Evolutionary conservation across 2,329 filamentous ascomycete species (phyloP).

Genomic region (Penicillium sp.): DNA sequence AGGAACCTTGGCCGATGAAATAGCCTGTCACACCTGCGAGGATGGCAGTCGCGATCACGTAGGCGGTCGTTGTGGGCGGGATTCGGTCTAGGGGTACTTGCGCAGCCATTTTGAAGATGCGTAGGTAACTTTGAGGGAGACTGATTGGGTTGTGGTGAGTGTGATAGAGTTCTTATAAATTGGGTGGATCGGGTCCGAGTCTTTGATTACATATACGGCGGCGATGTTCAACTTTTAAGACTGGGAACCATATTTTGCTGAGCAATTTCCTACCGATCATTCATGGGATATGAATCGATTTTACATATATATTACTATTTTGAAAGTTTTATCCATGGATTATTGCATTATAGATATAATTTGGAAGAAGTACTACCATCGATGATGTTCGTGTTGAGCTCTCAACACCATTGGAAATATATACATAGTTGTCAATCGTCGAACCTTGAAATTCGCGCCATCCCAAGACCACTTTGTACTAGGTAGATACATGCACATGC

Average conservation of each 20-base stretch:
- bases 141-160: not conserved
- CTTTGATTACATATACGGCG: not conserved
- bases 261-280: not conserved
- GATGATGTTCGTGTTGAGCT: too few relatives aligned
- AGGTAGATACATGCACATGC: too few relatives aligned
- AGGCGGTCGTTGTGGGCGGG: constrained; percentile 56
- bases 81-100: constrained; percentile 36
- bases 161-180: not conserved
- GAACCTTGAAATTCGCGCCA: too few relatives aligned
- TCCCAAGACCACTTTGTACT: too few relatives aligned
- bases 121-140: not conserved
- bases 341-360: too few relatives aligned
- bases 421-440: too few relatives aligned
- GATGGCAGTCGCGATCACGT: constrained; percentile 72
- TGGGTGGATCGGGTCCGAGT: not conserved
- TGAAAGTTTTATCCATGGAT: too few relatives aligned
- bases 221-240: not conserved
- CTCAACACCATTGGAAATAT: too few relatives aligned
- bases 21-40: constrained; percentile 75
- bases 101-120: constrained; percentile 28
- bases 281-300: not conserved
- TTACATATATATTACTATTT: not conserved
- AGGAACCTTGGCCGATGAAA: constrained; percentile 64
- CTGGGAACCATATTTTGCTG: not conserved
- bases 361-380: too few relatives aligned